phyloP scores from a whole-genome alignment of 2,329 filamentous ascomycete genomes.

The Colletotrichum incanum region DNA sequence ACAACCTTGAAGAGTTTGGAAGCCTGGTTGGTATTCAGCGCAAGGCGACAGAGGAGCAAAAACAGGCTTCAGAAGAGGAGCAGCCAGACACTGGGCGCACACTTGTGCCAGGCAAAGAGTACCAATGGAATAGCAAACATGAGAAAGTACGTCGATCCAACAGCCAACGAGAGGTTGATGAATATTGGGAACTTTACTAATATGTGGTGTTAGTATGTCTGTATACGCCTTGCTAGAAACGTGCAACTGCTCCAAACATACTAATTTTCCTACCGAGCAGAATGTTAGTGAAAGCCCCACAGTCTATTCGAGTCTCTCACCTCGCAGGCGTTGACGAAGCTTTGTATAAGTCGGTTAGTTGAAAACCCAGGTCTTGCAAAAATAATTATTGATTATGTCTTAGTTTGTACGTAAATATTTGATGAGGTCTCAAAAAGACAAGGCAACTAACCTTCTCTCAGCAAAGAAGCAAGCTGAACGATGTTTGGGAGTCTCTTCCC shows the following conservation, averaged over 20 bases:
- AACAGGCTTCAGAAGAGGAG: background rate
- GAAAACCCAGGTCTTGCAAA: no score
- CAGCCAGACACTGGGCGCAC: background rate
- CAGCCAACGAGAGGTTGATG: background rate
- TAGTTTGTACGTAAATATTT: conserved; percentile 18
- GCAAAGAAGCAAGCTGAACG: conserved; percentile 23
- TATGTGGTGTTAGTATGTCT: conserved; percentile 8
- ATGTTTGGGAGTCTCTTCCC: conserved; percentile 7
- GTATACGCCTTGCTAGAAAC: background rate
- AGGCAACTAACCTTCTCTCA: conserved; percentile 1
- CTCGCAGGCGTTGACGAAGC: background rate
- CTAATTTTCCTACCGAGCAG: conserved; percentile 7
- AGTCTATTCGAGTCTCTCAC: background rate
- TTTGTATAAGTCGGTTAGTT: conserved; percentile 18
- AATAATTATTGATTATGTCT: background rate
- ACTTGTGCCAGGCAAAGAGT: background rate
- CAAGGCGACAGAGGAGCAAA: conserved; percentile 8
- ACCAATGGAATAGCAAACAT: background rate
- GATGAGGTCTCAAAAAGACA: background rate
- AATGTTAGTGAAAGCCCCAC: conserved; percentile 12
- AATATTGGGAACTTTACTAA: background rate
- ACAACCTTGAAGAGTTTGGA: conserved; percentile 7
- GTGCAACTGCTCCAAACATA: background rate
- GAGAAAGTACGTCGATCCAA: background rate
- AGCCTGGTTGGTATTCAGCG: conserved; percentile 11